Base-by-base conservation (phyloP, 2,329 filamentous ascomycete genomes). In the Blastomyces gilchristii region DNA sequence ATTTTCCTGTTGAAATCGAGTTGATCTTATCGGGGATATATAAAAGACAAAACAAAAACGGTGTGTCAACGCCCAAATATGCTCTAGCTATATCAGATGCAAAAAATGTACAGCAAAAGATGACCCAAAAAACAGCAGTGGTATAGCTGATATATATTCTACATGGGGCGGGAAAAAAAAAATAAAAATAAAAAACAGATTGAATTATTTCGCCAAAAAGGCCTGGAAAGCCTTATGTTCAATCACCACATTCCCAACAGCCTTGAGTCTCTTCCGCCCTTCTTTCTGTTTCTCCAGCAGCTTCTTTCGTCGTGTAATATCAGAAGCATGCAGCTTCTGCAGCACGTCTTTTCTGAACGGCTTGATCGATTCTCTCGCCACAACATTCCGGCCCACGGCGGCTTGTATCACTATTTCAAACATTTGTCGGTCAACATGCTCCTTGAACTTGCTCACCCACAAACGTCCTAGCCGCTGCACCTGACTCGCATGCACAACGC, bases 391-490 rank as follows among this genome's bases (percentile, higher is more conserved):
- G 3, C 92, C 93, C 0, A 89, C 88, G 0, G 89, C 87, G 2
- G 94, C 93, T 76, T 99, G 94, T 67, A 99, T 97, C 63, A 97
- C 81, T 28, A 99, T 86, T 78, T 99, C 94, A 71, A 96, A 99
- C 87, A 97, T 94, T 75, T 99, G 94, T 22, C 94, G 82, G 71
- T 96, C 90, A 25, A 99, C 93, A 70, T 97, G 93, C 74, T 97
- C 87, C 72, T 96, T 97, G 81, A 99, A 97, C 75, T 96, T 96
- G 50, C 85, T 86, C 6, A 97, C 93, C 94, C 94, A 99, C 63
- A 86, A 82, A 58, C 90, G 83, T 4, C 91, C 94, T 5, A 97
- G 80, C 22, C 90, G 83, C 39, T 93, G 88, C 0, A 87, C 85
- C 74, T 97, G 91, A 14, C 87, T 91, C 47, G 81, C 78, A 70